Base-by-base conservation (phyloP, 805 yeast genomes). In the Monosporozyma solicola region DNA sequence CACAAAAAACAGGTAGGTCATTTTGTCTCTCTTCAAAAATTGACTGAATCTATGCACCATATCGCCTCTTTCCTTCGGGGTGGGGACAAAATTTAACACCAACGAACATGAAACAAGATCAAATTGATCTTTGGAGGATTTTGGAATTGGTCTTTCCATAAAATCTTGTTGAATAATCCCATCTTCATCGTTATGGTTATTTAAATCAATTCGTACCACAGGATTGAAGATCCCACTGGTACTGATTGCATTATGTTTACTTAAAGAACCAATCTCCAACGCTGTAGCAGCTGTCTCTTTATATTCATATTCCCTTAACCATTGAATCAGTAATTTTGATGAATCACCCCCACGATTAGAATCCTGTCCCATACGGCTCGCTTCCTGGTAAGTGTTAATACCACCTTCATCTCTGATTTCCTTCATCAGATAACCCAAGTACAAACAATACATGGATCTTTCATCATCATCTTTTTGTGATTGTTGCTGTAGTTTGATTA, bases 81-180 rank as follows among this genome's bases (percentile, higher is more conserved):
- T 80, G 0, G 96, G 87, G 1, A 92, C 97, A 69, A 87, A 92
- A 64, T 92, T 92, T 13, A 92, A 72, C 41, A 92, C 99, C 52
- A 92, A 67, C 0, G 96, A 88, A 56, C 96, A 85, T 7, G 96
- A 87, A 0, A 92, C 72, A 29, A 88, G 61, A 57, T 84, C 76
- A 64, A 83, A 91, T 52, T 65, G 74, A 7, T 80, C 83, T 0
- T 58, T 53, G 0, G 70, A 73, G 3, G 53, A 25, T 5, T 43
- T 52, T 0, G 96, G 95, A 6, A 78, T 56, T 4, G 84, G 85
- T 53, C 91, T 70, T 46, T 83, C 74, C 91, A 91, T 85, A 62
- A 92, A 92, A 66, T 92, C 95, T 68, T 88, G 95, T 66, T 86
- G 77, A 39, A 74, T 50, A 7, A 92, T 89, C 3, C 75, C 77